Evolutionary conservation across 1,139 yeast genomes (phyloP).

Genomic region (Geotrichum aggregatum): DNA sequence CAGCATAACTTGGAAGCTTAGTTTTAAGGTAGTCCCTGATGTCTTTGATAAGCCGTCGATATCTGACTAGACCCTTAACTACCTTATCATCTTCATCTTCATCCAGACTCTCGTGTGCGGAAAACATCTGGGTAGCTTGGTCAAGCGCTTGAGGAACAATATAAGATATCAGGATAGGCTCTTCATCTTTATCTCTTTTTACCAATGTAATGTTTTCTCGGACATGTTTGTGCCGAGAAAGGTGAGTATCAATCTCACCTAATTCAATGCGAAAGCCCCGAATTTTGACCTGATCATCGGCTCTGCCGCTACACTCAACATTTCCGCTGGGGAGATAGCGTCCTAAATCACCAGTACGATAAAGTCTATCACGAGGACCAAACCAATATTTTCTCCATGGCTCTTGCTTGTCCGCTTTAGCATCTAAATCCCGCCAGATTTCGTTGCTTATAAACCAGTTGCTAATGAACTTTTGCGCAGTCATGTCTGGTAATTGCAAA

Average conservation of each 20-base stretch:
- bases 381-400: conserved; percentile 80
- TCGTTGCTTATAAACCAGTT: conserved; percentile 77
- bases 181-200: conserved; percentile 88
- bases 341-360: conserved; percentile 96
- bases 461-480: conserved; percentile 77
- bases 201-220: conserved; percentile 91
- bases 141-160: conserved; percentile 76
- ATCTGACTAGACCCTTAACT: conserved; percentile 73
- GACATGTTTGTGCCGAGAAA: conserved; percentile 85
- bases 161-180: conserved; percentile 84
- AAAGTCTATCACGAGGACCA: conserved; percentile 92
- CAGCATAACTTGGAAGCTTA: conserved; percentile 87
- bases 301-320: conserved; percentile 97
- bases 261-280: conserved; percentile 97
- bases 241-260: conserved; percentile 96
- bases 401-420: conserved; percentile 42
- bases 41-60: conserved; percentile 72
- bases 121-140: conserved; percentile 43
- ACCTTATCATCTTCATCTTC: conserved; percentile 51
- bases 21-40: conserved; percentile 77
- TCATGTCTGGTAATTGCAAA: conserved; percentile 83
- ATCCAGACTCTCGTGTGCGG: conserved; percentile 40
- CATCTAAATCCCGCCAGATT: conserved; percentile 58
- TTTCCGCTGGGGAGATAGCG: conserved; percentile 95
- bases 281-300: conserved; percentile 97